Percentiles rank a stretch among this genome's conserved stretches.
These are phyloP conservation scores for Xylariaceae sp. DNA, from an alignment of 2,329 filamentous ascomycete species.

Conservation along the genomic window DNA sequence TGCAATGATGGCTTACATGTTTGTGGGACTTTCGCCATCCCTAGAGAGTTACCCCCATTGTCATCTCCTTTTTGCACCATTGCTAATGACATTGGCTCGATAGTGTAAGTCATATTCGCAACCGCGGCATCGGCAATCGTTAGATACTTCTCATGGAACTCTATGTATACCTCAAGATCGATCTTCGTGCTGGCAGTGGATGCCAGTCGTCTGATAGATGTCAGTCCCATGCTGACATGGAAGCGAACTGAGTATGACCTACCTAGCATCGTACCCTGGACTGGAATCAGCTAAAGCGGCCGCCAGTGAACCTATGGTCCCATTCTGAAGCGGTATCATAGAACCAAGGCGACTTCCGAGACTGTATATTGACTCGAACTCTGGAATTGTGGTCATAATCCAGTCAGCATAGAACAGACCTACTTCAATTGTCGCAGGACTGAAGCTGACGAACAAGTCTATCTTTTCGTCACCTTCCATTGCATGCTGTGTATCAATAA, in stretches of 20 bases:
- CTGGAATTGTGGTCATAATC: background rate
- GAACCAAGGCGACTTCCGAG: slow-evolving; percentile 6
- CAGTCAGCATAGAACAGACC: slow-evolving; percentile 14
- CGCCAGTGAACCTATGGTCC: background rate
- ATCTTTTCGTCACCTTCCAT: slow-evolving; percentile 16
- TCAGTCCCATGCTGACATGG: background rate
- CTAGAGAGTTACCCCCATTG: slow-evolving; percentile 6
- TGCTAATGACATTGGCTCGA: slow-evolving; percentile 7
- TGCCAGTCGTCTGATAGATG: background rate
- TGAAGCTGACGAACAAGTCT: slow-evolving; percentile 11
- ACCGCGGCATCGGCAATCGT: slow-evolving; percentile 1
- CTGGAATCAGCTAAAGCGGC: background rate
- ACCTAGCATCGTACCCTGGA: too few species aligned
- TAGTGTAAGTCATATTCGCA: slow-evolving; percentile 6
- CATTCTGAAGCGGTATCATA: background rate
- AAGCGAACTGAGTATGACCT: background rate
- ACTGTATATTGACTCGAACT: slow-evolving; percentile 12
- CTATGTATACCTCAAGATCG: slow-evolving; percentile 10
- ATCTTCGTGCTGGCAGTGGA: slow-evolving; percentile 6
- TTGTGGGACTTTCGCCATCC: slow-evolving; percentile 10
- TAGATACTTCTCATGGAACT: slow-evolving; percentile 6
- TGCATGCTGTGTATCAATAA: slow-evolving; percentile 6
- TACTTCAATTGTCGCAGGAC: slow-evolving; percentile 3
- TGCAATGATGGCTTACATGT: slow-evolving; percentile 14
- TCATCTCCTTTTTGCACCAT: slow-evolving; percentile 1